Conservation (phyloP, 148 eudicot genomes). For the Selenicereus undatus region DNA sequence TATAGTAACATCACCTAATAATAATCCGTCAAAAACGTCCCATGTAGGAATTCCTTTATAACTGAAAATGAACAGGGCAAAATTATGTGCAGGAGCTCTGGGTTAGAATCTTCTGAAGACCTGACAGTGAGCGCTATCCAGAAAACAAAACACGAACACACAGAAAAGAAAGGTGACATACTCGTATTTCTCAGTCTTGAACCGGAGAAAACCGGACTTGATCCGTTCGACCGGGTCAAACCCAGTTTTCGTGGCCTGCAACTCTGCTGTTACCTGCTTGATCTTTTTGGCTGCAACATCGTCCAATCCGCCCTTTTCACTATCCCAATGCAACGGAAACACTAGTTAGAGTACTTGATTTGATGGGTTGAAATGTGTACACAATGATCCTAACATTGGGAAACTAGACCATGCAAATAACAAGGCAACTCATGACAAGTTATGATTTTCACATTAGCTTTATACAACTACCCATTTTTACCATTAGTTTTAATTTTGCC, state of each 20-base stretch:
- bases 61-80: too few species aligned
- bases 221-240: slow-evolving; percentile 56
- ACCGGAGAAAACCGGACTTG: slow-evolving; percentile 61
- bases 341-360: background rate
- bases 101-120: background rate
- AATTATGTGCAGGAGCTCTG: background rate
- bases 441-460: too few species aligned
- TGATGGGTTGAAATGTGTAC: background rate
- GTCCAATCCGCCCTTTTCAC: slow-evolving; percentile 54
- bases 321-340: slow-evolving; percentile 20
- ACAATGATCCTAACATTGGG: background rate
- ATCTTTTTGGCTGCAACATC: slow-evolving; percentile 63
- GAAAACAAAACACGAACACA: background rate
- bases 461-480: too few species aligned
- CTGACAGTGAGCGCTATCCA: background rate
- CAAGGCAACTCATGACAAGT: too few species aligned
- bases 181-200: slow-evolving; percentile 78
- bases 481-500: too few species aligned
- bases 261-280: slow-evolving; percentile 57
- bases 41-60: too few species aligned
- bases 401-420: too few species aligned
- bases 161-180: slow-evolving; percentile 26
- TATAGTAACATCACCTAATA: too few species aligned
- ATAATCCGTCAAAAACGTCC: too few species aligned
- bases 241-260: slow-evolving; percentile 30